phyloP scores from a whole-genome alignment of 1,284 basidiomycete species.

The Lignosus rhinocerotis region DNA sequence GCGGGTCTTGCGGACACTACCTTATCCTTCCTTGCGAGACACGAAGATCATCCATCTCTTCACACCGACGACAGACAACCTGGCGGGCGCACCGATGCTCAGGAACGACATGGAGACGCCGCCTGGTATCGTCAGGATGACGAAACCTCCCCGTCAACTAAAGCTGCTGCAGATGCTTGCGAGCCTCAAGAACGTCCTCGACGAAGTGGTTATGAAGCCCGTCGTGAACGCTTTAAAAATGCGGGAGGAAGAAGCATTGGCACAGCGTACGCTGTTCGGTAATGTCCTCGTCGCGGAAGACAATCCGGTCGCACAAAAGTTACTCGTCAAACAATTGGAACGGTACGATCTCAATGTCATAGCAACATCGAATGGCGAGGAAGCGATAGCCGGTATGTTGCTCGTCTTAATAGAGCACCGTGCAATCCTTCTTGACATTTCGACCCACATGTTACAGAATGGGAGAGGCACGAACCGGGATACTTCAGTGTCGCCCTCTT shows the following conservation, averaged over 20 bases:
- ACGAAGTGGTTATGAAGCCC: conserved; percentile 37
- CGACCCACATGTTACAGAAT: conserved; percentile 41
- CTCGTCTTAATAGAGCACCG: neutral
- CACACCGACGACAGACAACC: conserved; percentile 60
- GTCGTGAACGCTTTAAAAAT: conserved; percentile 42
- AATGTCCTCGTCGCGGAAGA: conserved; percentile 74
- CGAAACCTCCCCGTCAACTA: conserved; percentile 63
- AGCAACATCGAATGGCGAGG: conserved; percentile 65
- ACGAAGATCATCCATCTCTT: conserved; percentile 70
- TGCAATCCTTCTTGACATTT: no score
- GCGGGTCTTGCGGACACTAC: conserved; percentile 44
- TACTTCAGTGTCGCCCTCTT: conserved; percentile 69
- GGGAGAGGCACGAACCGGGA: conserved; percentile 65
- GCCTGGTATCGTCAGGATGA: conserved; percentile 64
- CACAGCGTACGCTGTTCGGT: conserved; percentile 57
- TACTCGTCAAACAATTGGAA: conserved; percentile 65
- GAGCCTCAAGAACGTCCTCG: conserved; percentile 54
- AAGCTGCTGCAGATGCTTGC: conserved; percentile 64
- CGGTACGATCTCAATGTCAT: conserved; percentile 57
- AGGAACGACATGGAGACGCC: conserved; percentile 40
- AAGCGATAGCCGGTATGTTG: conserved; percentile 54
- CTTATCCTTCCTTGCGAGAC: conserved; percentile 41
- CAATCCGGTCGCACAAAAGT: conserved; percentile 66
- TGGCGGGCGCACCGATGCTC: conserved; percentile 50
- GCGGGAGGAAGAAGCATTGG: conserved; percentile 45